A percentile compares a stretch with the other conserved stretches of the same genome.
These are phyloP conservation scores for Fusarium bulbicola DNA, from an alignment of 2,329 filamentous ascomycete species.

Conservation along the genomic window DNA sequence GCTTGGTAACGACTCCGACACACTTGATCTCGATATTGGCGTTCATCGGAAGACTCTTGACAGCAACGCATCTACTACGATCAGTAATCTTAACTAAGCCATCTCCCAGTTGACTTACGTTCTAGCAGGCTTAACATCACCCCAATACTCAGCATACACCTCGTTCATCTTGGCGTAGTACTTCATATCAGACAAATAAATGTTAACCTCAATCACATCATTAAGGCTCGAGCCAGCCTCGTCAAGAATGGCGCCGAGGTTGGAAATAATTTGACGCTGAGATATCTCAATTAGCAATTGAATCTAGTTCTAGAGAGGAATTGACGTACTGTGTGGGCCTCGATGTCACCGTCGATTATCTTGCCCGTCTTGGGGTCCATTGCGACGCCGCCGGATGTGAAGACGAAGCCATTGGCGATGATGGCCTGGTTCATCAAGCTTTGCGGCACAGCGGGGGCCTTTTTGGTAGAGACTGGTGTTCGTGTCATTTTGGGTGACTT, in stretches of 20 bases:
- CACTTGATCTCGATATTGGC: conserved; percentile 47
- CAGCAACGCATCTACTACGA: conserved; percentile 41
- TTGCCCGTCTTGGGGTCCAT: conserved; percentile 64
- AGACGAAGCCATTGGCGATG: conserved; percentile 71
- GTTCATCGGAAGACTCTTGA: conserved; percentile 43
- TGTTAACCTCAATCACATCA: conserved; percentile 75
- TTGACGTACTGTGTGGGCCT: conserved; percentile 64
- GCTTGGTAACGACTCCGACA: conserved; percentile 34
- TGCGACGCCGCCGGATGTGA: conserved; percentile 75
- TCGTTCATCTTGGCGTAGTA: conserved; percentile 79
- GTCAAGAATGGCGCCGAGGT: conserved; percentile 73
- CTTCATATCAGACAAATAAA: conserved; percentile 77
- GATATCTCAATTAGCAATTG: background rate
- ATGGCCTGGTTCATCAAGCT: conserved; percentile 42
- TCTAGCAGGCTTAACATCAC: conserved; percentile 53
- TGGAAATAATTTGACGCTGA: conserved; percentile 69
- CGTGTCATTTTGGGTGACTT: conserved; percentile 24
- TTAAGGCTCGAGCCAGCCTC: conserved; percentile 71
- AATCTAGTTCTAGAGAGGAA: background rate
- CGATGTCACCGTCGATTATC: conserved; percentile 71
- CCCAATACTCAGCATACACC: conserved; percentile 75
- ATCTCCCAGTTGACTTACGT: conserved; percentile 37
- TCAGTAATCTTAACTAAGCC: background rate
- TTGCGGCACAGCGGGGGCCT: conserved; percentile 35
- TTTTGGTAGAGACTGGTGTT: conserved; percentile 35